Base-by-base conservation (phyloP, 2,329 filamentous ascomycete species). In the Phialocephala sp. region DNA sequence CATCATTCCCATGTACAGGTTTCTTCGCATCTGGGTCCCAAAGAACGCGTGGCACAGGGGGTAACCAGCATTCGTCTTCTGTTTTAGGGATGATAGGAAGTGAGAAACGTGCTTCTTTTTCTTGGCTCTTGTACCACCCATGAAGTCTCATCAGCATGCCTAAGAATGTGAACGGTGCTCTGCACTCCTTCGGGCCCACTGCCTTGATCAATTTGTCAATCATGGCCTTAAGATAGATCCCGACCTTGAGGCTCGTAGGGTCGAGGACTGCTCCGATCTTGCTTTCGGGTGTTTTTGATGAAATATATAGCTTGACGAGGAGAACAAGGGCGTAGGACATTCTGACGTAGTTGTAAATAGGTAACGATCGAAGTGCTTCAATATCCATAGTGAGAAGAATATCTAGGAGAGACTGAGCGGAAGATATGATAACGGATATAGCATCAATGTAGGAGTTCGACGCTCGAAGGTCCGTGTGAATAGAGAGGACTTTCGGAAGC, bases 201-300 rank as follows among this genome's bases (percentile, higher is more conserved):
- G 87, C 84, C 36, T 83, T 81, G 60, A 84, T 82, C 69, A 94
- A 89, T 73, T 89, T 88, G 1, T 87, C 82, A 0, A 92, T 84
- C n/a, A 93, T 80, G 12, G 82, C 82, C 66, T 91, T 86, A 4
- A 94, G 82, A 73, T 92, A 89, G 64, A 84, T 80, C 62, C 85
- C 83, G 4, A 84, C 76, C 66, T 87, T 87, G 76, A 94, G 82
- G 68, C 86, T 83, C 59, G 87, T 83, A 63, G 84, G 84, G 68
- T 87, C 83, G 67, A 94, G 87, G 27, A 92, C 84, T 65, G 84
- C 83, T 18, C 87, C 87, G 1, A 93, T 83, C 68, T 88, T 86
- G 15, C 85, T 89, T 45, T 83, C 82, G 0, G 88, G 84, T 11
- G 85, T 82, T 3, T 85, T 85, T 1, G 89, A 85, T 6, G 84